These are phyloP conservation scores for Euphorbia pulcherrima DNA, from an alignment of 345 rosid genomes.

Conservation along the genomic window DNA sequence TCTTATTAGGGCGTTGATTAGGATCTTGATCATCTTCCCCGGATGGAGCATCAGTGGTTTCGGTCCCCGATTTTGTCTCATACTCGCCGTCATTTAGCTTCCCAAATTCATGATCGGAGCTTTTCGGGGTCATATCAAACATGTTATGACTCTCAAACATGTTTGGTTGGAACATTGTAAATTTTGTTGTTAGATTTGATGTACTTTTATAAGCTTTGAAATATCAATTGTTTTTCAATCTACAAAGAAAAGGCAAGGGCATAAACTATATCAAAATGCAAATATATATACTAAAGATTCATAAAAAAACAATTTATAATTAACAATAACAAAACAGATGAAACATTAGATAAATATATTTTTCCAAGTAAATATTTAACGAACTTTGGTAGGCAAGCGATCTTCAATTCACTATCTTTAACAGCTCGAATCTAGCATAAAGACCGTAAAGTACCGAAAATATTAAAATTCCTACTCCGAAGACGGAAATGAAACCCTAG, in stretches of 20 bases:
- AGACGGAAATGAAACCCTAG: background rate
- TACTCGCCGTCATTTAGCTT: slow-evolving; percentile 65
- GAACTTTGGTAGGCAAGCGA: background rate
- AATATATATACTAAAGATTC: background rate
- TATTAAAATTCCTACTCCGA: background rate
- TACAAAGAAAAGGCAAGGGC: background rate
- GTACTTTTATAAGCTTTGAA: background rate
- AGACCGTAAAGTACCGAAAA: too few relatives aligned
- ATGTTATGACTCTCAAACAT: slow-evolving; percentile 64
- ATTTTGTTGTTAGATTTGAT: background rate
- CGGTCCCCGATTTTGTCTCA: slow-evolving; percentile 75
- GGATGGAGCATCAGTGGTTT: slow-evolving; percentile 53
- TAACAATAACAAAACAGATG: background rate
- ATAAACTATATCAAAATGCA: background rate
- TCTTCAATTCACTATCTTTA: background rate
- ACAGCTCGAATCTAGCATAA: too few relatives aligned
- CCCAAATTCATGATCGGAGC: slow-evolving; percentile 53
- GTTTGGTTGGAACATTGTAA: slow-evolving; percentile 62
- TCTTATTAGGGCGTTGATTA: slow-evolving; percentile 55
- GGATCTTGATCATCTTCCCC: slow-evolving; percentile 84
- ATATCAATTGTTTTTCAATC: background rate
- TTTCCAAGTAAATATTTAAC: background rate
- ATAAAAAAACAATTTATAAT: background rate
- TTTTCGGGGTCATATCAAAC: slow-evolving; percentile 60
- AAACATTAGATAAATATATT: background rate